Evolutionary conservation across 495 filamentous ascomycete genomes (phyloP), one percentile per base, ranked within the genome.

Genomic region (Trichoderma reesei): DNA sequence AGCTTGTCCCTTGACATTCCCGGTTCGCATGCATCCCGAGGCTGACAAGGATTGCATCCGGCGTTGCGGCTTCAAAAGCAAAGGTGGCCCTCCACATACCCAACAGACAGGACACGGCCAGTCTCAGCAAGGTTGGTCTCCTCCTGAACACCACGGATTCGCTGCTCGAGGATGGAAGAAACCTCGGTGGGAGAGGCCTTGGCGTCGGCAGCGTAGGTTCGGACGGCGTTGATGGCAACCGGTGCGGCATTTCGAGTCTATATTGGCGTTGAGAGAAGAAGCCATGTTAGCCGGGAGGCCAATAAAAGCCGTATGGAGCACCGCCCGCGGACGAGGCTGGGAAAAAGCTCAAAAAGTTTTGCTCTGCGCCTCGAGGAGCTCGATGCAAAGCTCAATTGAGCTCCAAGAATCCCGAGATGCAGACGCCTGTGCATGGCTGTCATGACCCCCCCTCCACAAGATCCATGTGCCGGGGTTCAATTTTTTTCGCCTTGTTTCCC

Each of bases 121-220:
- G 94, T 98, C 87, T 98, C 94, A 74, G 94, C 93, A 75, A 98
- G 86, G 78, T 86, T 86, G 75, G 91, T 86, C 83, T 98, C 94
- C 81, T 98, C 95, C 77, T 92, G 85, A 70, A 96, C 90, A 84
- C 94, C 95, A 76, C 95, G 89, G 74, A 98, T 98, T 78, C 93
- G 84, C 86, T 97, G 92, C 83, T 98, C 94, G 73, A 98, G 89
- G 76, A 98, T 97, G 70, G 94, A 97, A 66, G 95, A 96, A 68
- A 98, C 94, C 83, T 98, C 94, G 69, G 94, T 98, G 70, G 94
- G 94, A 34, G 90, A 79, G 69, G 94, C 92, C 83, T 97, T 97
- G 65, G 91, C 90, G 78, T 96, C 92, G 78, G 85, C 83, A 73
- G 93, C 93, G 82, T 96, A 98, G 77, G 84, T 85, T 78, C 94